Evolutionary conservation across 306 rosid species (phyloP), one percentile per base, ranked within the genome.

Genomic region (Begonia peltatifolia): DNA sequence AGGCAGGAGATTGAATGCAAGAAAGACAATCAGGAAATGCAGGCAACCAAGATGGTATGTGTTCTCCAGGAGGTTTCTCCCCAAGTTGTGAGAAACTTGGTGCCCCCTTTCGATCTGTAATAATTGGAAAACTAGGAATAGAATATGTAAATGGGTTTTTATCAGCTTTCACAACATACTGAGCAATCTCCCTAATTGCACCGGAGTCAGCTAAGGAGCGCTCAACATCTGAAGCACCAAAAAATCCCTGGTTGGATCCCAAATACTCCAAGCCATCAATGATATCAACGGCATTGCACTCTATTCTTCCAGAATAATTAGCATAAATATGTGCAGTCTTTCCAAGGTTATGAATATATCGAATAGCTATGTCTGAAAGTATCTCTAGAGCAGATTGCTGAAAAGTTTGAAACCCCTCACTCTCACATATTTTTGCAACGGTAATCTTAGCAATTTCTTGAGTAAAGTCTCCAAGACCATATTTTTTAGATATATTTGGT

Each of bases 21-120:
- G 94, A 84, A 35, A 79, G 93, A 1, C 78, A 74, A 68, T 84
- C 95, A 10, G 97, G 97, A 25, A 89, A 68, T 13, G 97, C 95
- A 0, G 97, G 93, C 58, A 89, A 61, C 97, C 97, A 89, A 17
- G 59, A 49, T 2, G 95, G 93, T 11, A 89, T 74, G 30, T 89
- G 83, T 65, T 68, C 79, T 13, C 68, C 41, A 0, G 84, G 81
- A 2, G 95, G 89, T 8, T 70, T 53, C 56, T 84, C 97, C 9
- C 77, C 87, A 64, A 84, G 76, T 56, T 79, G 81, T 16, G 16
- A 56, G 14, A 89, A 84, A 60, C 87, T 89, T 1, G 84, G 95
- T 38, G 80, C 74, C 14, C 15, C 46, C 15, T 62, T 68, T 25
- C 72, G 53, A 11, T 55, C 50, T 53, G 70, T 79, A 46, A 54